A percentile compares a stretch with the other conserved stretches of the same genome.
These are phyloP conservation scores for Apiospora marii DNA, from an alignment of 2,329 filamentous ascomycete species.

Conservation along the genomic window DNA sequence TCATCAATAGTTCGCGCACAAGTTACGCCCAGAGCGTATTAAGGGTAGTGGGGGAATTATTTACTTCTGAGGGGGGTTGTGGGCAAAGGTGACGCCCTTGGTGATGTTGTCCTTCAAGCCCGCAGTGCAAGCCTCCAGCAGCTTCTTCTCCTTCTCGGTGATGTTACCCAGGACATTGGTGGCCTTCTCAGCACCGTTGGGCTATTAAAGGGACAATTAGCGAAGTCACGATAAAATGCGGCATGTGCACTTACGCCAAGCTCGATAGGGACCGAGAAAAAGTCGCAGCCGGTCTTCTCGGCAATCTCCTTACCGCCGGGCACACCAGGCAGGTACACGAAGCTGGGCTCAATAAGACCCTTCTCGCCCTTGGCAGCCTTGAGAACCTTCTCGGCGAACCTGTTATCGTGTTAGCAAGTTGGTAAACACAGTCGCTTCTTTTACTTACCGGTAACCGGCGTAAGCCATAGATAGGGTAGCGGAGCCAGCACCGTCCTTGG, in stretches of 20 bases:
- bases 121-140: slow-evolving; percentile 77
- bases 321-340: slow-evolving; percentile 92
- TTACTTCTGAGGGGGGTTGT: slow-evolving; percentile 91
- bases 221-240: slow-evolving; percentile 21
- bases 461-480: slow-evolving; percentile 95
- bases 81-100: slow-evolving; percentile 90
- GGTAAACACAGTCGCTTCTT: background rate
- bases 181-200: slow-evolving; percentile 85
- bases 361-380: slow-evolving; percentile 89
- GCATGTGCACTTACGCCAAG: slow-evolving; percentile 77
- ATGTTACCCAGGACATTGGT: slow-evolving; percentile 79
- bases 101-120: slow-evolving; percentile 92
- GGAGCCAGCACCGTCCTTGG: slow-evolving; percentile 90
- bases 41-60: slow-evolving; percentile 45
- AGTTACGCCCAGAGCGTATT: slow-evolving; percentile 34
- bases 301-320: slow-evolving; percentile 85
- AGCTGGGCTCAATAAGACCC: slow-evolving; percentile 93
- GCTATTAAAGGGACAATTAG: slow-evolving; percentile 54
- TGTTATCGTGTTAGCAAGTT: slow-evolving; percentile 44
- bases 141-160: slow-evolving; percentile 87
- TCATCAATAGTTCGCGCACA: slow-evolving; percentile 34
- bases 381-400: slow-evolving; percentile 94
- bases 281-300: slow-evolving; percentile 85
- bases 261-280: slow-evolving; percentile 95
- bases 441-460: slow-evolving; percentile 83